phyloP scores from a whole-genome alignment of 495 filamentous ascomycete genomes.

The Filosporella fistucella region DNA sequence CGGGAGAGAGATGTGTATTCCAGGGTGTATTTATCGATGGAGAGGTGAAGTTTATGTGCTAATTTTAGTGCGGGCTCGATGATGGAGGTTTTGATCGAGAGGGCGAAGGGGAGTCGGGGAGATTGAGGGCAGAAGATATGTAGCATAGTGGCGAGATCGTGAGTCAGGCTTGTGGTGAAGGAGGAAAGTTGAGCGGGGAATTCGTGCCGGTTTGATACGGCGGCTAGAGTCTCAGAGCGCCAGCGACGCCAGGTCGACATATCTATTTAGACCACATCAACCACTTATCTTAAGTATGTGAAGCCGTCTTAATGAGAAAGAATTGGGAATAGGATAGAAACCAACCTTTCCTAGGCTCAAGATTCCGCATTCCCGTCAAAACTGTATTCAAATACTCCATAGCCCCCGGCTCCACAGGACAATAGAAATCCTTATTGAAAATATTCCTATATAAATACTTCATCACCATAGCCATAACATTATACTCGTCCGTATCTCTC shows the following conservation, averaged over 20 bases:
- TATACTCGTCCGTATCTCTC: constrained; percentile 5
- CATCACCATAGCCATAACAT: constrained; percentile 6
- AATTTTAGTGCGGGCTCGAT: not conserved
- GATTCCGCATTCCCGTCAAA: constrained; percentile 20
- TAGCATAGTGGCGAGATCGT: not conserved
- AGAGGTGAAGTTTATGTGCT: constrained; percentile 3
- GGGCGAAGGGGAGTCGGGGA: not conserved
- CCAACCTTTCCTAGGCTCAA: not conserved
- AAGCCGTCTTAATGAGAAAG: not conserved
- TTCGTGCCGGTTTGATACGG: constrained; percentile 22
- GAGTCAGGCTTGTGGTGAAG: not conserved
- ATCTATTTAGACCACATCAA: constrained; percentile 17
- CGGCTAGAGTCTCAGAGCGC: constrained; percentile 27
- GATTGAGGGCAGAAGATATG: not conserved
- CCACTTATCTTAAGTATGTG: not conserved
- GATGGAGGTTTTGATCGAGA: not conserved
- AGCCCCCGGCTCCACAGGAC: not conserved
- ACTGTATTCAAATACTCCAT: constrained; percentile 13
- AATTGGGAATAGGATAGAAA: not conserved
- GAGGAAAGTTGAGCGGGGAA: constrained; percentile 3
- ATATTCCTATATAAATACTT: constrained; percentile 4
- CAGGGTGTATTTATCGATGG: constrained; percentile 1
- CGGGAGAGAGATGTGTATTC: not conserved
- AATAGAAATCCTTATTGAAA: constrained; percentile 11
- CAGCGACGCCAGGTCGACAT: constrained; percentile 26